phyloP scores from a whole-genome alignment of 202 grass and related monocot species.

The Zoysia matrella region DNA sequence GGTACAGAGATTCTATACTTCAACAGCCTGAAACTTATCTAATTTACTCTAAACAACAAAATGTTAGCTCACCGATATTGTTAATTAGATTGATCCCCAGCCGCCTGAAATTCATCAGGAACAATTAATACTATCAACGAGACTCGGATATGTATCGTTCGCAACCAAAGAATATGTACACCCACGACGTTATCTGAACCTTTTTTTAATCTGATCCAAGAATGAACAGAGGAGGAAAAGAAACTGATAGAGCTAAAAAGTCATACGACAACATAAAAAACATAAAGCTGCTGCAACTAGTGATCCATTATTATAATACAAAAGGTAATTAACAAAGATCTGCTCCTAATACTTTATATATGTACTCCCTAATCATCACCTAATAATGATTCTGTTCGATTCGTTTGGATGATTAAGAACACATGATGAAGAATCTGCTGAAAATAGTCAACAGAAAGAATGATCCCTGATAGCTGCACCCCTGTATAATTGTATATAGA shows the following conservation, averaged over 20 bases:
- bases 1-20: background rate
- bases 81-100: too few species aligned
- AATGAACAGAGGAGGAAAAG: background rate
- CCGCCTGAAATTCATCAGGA: too few species aligned
- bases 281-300: slow-evolving; percentile 27
- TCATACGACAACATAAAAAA: slow-evolving; percentile 26
- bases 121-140: too few species aligned
- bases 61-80: too few species aligned
- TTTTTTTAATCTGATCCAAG: slow-evolving; percentile 28
- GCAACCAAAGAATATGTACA: slow-evolving; percentile 35
- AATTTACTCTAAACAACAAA: too few species aligned
- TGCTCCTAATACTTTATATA: slow-evolving; percentile 39
- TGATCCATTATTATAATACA: slow-evolving; percentile 34
- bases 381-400: slow-evolving; percentile 38
- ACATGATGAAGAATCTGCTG: slow-evolving; percentile 54
- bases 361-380: slow-evolving; percentile 56
- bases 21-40: too few species aligned
- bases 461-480: slow-evolving; percentile 32
- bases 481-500: slow-evolving; percentile 16
- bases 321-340: slow-evolving; percentile 58
- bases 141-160: background rate
- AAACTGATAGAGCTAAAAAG: slow-evolving; percentile 35
- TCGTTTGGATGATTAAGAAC: slow-evolving; percentile 48
- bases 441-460: slow-evolving; percentile 51
- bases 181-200: slow-evolving; percentile 17